Percentiles rank a stretch among this genome's conserved stretches.
phyloP scores from a whole-genome alignment of 78 protist genomes.

The Cyanophora paradoxa region DNA sequence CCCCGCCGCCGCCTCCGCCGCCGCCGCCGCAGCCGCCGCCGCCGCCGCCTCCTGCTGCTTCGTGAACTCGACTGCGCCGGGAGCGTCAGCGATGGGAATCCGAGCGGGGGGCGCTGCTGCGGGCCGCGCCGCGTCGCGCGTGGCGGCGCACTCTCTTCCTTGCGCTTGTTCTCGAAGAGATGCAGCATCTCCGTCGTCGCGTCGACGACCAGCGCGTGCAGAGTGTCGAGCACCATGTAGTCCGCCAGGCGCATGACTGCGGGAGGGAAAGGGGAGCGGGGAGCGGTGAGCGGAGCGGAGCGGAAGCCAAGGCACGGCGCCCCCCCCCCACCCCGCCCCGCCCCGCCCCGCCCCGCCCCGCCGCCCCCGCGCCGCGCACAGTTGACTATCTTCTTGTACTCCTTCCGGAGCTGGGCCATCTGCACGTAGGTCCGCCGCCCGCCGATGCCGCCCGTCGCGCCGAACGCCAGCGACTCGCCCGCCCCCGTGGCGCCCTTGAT shows the following conservation, averaged over 20 bases:
- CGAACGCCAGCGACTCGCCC: neutral
- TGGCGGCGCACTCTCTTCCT: neutral
- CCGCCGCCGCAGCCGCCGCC: neutral
- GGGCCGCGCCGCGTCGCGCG: no score
- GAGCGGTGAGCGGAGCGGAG: no score
- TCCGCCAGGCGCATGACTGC: constrained; percentile 37
- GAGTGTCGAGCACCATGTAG: constrained; percentile 29
- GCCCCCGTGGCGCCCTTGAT: neutral
- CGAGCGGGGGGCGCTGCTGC: no score
- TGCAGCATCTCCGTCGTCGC: constrained; percentile 5
- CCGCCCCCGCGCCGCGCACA: constrained; percentile 10
- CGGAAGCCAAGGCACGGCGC: neutral
- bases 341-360: constrained; percentile 16
- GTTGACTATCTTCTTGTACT: constrained; percentile 17
- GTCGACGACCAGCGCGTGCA: constrained; percentile 3
- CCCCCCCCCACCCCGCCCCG: neutral
- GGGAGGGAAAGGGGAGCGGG: no score
- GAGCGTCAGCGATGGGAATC: neutral
- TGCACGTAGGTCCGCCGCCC: neutral
- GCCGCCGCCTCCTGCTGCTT: neutral
- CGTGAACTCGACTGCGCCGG: neutral
- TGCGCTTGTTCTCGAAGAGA: neutral
- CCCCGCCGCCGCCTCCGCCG: neutral
- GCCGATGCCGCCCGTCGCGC: neutral
- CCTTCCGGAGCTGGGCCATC: neutral